Evolutionary conservation across 345 rosid species (phyloP), one percentile per base, ranked within the genome.

Genomic region (Draba incana): DNA sequence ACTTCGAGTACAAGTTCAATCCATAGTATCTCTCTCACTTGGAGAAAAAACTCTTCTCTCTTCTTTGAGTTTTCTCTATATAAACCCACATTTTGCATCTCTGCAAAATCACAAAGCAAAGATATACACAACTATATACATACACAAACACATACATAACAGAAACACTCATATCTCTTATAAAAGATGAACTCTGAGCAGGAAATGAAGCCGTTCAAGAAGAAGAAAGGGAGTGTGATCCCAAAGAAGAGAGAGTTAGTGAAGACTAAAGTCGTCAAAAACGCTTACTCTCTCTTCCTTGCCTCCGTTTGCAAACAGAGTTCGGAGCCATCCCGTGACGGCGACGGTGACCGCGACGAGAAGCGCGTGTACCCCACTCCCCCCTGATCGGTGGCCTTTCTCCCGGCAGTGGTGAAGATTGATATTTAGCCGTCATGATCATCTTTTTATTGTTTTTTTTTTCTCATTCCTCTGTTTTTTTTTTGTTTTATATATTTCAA

Each of bases 211-310:
- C 71, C 69, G 59, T 67, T 77, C 69, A 66, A 70, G 57, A 65
- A 77, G 66, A 74, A 70, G 53, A 62, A 75, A 43, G 84, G 83
- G 11, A 79, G 78, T 52, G 82, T 79, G 64, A 2, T 81, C 33
- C 83, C 82, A 0, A 49, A 53, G 65, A 63, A 70, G 77, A 80
- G 77, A 69, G 79, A 66, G 55, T 54, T 70, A 45, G 86, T 84
- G 66, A 82, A 84, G 81, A 73, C 78, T 15, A 81, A 66, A 83
- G 62, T 50, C 73, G 37, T 49, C 57, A 75, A 79, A 52, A 42
- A 10, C 37, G 1, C 79, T 8, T 28, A 45, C 42, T 69, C 58
- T 42, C 6, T 55, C 57, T n/a, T 77, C 38, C 11, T 20, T 44
- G 54, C 14, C 56, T 46, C 11, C 59, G 72, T 35, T 53, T 33